phyloP scores from a whole-genome alignment of 768 basidiomycete species.

The Stropharia rugosoannulata region DNA sequence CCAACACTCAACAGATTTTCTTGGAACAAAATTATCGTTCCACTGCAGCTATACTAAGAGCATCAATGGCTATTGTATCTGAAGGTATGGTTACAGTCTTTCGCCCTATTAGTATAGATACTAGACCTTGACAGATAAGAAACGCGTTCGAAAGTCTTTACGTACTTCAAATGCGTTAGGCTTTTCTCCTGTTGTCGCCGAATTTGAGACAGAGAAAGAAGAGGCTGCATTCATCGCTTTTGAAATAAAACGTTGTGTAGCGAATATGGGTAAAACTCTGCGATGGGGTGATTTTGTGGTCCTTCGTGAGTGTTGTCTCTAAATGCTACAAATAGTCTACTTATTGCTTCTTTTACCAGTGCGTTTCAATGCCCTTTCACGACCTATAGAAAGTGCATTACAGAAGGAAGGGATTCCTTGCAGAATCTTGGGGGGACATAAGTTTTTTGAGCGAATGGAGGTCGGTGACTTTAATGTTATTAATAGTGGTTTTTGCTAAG shows the following conservation, averaged over 20 bases:
- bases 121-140: slow-evolving; percentile 50
- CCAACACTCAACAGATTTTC: slow-evolving; percentile 61
- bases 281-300: slow-evolving; percentile 78
- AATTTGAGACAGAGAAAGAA: slow-evolving; percentile 50
- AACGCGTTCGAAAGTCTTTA: slow-evolving; percentile 72
- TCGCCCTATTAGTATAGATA: background rate
- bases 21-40: slow-evolving; percentile 89
- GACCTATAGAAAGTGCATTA: slow-evolving; percentile 71
- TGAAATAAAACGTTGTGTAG: slow-evolving; percentile 78
- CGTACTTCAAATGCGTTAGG: slow-evolving; percentile 68
- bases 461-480: slow-evolving; percentile 29
- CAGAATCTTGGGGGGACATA: slow-evolving; percentile 74
- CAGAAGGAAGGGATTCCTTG: slow-evolving; percentile 80
- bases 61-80: slow-evolving; percentile 75
- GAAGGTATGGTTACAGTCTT: slow-evolving; percentile 55
- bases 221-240: slow-evolving; percentile 73
- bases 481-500: no score
- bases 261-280: slow-evolving; percentile 69
- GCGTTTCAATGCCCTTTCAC: slow-evolving; percentile 78
- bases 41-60: slow-evolving; percentile 69
- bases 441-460: slow-evolving; percentile 86
- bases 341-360: slow-evolving; percentile 41
- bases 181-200: slow-evolving; percentile 53
- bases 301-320: slow-evolving; percentile 51
- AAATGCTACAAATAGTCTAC: background rate